Base-by-base conservation (phyloP, 2,329 filamentous ascomycete genomes). In the Ilyonectria destructans region DNA sequence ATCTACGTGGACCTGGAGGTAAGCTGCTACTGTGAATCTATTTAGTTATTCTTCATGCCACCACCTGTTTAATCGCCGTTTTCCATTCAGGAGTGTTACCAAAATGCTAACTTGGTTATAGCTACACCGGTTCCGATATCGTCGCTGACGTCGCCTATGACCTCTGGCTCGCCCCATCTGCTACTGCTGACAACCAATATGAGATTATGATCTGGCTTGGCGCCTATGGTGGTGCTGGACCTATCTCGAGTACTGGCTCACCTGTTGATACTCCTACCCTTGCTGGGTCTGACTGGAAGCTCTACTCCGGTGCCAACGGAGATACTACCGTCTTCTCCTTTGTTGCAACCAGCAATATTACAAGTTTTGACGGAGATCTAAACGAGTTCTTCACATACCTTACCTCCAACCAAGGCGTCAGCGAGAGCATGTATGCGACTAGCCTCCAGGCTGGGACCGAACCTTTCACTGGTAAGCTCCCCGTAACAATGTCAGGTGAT, bases 191-290 rank as follows among this genome's bases (percentile, higher is more conserved):
- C 31, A 70, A 85, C 23, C 80, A 87, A 73, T 89, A 89, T 77
- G 89, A 91, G 78, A 84, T 91, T 77, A 91, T 91, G 89, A 83
- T 91, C 73, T 91, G 89, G 89, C 82, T 90, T 54, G 85, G 82
- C 1, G 85, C 86, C 4, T 80, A 87, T 51, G 89, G 88, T 45
- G 88, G 87, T 62, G 88, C 88, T 1, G 86, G 86, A 4, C 88
- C 89, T 46, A 90, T 90, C 21, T 68, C 68, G 7, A 56, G 58
- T 45, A 68, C 65, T 9, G 58, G 61, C 29, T 60, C 58, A 21
- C 23, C 68, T 9, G 33, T 70, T 59, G 68, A 62, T 3, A 89
- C 85, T 1, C 80, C 85, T 6, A 87, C 82, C 19, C 82, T 91
- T 65, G 87, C 79, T 35, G 88, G 87, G 49, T 78, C 81, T 26